Conservation (phyloP, 257 asterid species). For the Phtheirospermum japonicum region DNA sequence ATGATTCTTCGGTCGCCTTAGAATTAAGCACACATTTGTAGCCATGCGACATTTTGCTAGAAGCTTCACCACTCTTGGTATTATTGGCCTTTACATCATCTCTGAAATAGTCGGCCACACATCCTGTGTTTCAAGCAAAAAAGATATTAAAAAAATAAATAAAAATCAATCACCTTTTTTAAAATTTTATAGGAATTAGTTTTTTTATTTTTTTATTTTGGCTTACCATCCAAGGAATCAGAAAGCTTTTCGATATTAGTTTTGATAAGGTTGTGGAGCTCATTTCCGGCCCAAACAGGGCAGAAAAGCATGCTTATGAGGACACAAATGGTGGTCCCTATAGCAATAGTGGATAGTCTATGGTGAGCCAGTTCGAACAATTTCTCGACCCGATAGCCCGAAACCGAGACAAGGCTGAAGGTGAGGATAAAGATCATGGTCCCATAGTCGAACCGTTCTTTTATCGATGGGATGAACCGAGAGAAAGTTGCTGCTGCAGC, state of each 20-base stretch:
- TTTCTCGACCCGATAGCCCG: constrained; percentile 79
- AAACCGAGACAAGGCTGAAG: constrained; percentile 76
- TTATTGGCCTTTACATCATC: constrained; percentile 22
- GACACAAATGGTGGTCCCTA: constrained; percentile 74
- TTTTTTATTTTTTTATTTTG: constrained; percentile 11
- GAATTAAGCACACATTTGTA: constrained; percentile 66
- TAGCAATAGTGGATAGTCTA: constrained; percentile 65
- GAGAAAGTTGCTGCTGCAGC: constrained; percentile 81
- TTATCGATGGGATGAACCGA: constrained; percentile 71
- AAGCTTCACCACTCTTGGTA: constrained; percentile 15
- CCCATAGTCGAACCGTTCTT: constrained; percentile 78
- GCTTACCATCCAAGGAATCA: constrained; percentile 80
- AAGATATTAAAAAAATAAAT: no score
- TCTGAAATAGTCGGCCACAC: constrained; percentile 48
- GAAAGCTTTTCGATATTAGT: constrained; percentile 67
- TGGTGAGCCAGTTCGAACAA: constrained; percentile 65
- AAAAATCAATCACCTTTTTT: no score
- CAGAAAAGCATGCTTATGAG: constrained; percentile 46
- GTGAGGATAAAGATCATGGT: constrained; percentile 81
- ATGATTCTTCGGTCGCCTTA: constrained; percentile 70
- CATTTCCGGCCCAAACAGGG: constrained; percentile 89
- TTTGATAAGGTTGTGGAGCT: constrained; percentile 59
- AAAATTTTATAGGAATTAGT: background rate
- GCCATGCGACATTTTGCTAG: constrained; percentile 39
- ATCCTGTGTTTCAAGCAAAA: constrained; percentile 31